Base-by-base conservation (phyloP, 2,329 filamentous ascomycete genomes). In the Sclerotinia trifoliorum region DNA sequence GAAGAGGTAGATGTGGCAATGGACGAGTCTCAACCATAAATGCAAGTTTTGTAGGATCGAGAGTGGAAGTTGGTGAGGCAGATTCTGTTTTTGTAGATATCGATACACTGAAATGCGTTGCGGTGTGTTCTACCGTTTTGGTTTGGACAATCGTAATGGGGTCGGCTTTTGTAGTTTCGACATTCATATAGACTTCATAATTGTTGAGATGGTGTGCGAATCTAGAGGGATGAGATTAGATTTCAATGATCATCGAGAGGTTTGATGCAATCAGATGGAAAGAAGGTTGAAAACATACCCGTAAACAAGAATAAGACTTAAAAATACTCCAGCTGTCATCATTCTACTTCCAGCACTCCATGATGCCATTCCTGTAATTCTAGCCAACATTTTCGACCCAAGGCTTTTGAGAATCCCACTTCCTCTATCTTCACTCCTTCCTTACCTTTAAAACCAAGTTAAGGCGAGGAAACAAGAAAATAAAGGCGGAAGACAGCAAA, bases 21-120 rank as follows among this genome's bases (percentile, higher is more conserved):
- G 81, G 74, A 0, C 85, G 82, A 76, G 82, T 82, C 74, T 86
- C 85, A 69, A 87, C 81, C 26, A 87, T 79, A 15, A 87, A 80
- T 44, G 84, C 85, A 49, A 87, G 79, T 74, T 76, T 76, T 56
- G 71, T 74, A 29, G 74, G 75, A 35, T 75, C 72, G 58, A 75
- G 70, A 58, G 70, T 70, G 49, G 75, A 60, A 55, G 65, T 68
- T 21, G 74, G 75, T 11, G 71, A 48, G 11, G 56, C 48, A 46
- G 44, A n/a, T 65, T 68, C 5, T 63, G 71, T 62, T 29, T 29
- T 54, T 19, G 48, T 67, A 3, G 56, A 61, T 2, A 39, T 29
- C 1, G 17, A 58, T n/a, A 32, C 39, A 17, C 24, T 51, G 32
- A 55, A 52, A 17, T 60, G 54, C 11, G 64, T 66, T n/a, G 42